Conservation (phyloP, 2,329 filamentous ascomycete genomes). For the Neofusicoccum umdonicola region DNA sequence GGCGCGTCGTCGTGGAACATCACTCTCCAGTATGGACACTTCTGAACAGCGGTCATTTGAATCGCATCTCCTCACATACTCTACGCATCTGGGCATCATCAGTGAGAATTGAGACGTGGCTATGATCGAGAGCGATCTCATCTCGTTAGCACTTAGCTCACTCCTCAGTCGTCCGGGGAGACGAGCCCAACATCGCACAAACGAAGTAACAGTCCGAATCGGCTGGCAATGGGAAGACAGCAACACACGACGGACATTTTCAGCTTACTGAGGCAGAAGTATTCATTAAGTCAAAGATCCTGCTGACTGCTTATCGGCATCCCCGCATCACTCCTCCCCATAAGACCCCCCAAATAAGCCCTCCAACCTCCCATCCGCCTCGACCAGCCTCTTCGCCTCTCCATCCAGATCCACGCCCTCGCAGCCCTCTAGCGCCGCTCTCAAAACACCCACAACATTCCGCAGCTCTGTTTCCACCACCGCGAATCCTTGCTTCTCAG, state of each 20-base stretch:
- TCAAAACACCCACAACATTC: constrained; percentile 48
- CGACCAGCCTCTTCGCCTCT: constrained; percentile 26
- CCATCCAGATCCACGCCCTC: constrained; percentile 23
- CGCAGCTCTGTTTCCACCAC: constrained; percentile 43
- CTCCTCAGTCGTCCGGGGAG: too few species aligned
- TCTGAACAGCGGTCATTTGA: too few species aligned
- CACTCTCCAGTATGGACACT: too few species aligned
- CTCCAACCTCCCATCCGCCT: constrained; percentile 28
- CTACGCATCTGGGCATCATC: too few species aligned
- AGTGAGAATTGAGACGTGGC: too few species aligned
- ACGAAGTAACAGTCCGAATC: too few species aligned
- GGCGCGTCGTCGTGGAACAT: too few species aligned
- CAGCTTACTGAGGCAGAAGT: background rate
- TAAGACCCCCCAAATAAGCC: constrained; percentile 23
- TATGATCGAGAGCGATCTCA: too few species aligned
- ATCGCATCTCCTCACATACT: too few species aligned
- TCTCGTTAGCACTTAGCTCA: too few species aligned
- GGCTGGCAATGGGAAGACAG: background rate
- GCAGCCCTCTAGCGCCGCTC: constrained; percentile 13
- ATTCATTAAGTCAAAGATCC: background rate
- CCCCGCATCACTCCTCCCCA: background rate
- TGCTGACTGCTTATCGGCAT: background rate
- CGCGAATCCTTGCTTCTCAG: constrained; percentile 18
- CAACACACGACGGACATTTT: background rate
- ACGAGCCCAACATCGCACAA: too few species aligned